A percentile compares a stretch with the other conserved stretches of the same genome.
phyloP scores from a whole-genome alignment of 768 basidiomycete species.

The Phanerodontia chrysosporium region DNA sequence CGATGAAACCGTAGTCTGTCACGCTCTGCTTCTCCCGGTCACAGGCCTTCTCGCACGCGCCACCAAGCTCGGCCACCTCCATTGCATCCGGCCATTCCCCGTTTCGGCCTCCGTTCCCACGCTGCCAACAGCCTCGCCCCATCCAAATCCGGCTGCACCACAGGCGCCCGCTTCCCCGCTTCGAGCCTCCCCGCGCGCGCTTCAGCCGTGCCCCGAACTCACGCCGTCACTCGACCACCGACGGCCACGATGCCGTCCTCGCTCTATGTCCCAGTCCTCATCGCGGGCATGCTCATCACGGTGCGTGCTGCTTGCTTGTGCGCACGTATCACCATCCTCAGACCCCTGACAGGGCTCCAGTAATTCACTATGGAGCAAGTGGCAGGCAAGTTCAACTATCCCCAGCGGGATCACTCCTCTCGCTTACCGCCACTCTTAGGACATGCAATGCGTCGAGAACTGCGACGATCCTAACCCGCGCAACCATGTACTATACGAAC shows the following conservation, averaged over 20 bases:
- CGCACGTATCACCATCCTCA: no score
- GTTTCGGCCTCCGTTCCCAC: neutral
- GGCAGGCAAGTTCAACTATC: conserved; percentile 49
- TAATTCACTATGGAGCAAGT: conserved; percentile 81
- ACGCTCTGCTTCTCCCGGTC: conserved; percentile 7
- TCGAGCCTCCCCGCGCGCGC: neutral
- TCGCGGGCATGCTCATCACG: conserved; percentile 90
- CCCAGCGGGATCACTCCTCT: neutral
- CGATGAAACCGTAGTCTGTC: neutral
- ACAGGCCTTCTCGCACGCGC: conserved; percentile 1
- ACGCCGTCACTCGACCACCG: neutral
- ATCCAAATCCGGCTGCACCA: neutral
- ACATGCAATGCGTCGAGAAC: conserved; percentile 98
- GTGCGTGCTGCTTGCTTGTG: no score
- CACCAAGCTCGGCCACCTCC: conserved; percentile 4
- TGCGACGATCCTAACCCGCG: conserved; percentile 63
- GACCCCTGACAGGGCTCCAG: conserved; percentile 56
- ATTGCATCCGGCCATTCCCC: conserved; percentile 3
- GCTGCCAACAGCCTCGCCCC: neutral
- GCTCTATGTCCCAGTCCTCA: conserved; percentile 71
- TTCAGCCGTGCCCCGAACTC: neutral
- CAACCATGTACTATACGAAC: conserved; percentile 77
- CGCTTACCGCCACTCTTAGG: conserved; percentile 37
- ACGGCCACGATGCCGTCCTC: conserved; percentile 55
- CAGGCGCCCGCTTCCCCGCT: conserved; percentile 7